Percentiles rank a stretch among this genome's conserved stretches.
phyloP scores from a whole-genome alignment of 148 eudicot species.

The Vaccinium vitisidaea region DNA sequence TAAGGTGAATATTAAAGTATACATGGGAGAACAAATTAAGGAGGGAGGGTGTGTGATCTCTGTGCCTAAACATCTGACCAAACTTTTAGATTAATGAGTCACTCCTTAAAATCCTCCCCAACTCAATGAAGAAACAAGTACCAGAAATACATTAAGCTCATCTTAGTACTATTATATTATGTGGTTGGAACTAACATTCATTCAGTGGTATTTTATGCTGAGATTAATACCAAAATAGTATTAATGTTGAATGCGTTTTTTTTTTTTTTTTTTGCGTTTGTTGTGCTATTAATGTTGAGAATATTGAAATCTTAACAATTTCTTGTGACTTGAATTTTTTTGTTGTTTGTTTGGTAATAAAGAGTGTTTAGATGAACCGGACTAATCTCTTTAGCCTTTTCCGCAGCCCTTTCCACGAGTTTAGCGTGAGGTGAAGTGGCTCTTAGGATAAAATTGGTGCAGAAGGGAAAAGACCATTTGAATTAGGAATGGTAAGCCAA shows the following conservation, averaged over 20 bases:
- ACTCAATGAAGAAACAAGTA: constrained; percentile 1
- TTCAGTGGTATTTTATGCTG: background rate
- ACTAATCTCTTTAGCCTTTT: too few relatives aligned
- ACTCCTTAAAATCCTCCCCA: constrained; percentile 20
- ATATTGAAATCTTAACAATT: background rate
- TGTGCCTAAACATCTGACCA: constrained; percentile 10
- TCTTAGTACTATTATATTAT: background rate
- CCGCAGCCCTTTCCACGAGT: too few relatives aligned
- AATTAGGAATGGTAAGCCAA: too few relatives aligned
- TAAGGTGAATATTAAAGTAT: constrained; percentile 26
- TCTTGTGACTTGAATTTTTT: too few relatives aligned
- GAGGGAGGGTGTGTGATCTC: constrained; percentile 20
- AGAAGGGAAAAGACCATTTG: too few relatives aligned
- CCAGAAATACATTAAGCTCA: background rate
- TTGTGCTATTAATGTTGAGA: background rate
- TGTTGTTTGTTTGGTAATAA: too few relatives aligned
- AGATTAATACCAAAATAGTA: background rate
- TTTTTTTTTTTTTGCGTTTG: background rate
- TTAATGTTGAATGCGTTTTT: background rate
- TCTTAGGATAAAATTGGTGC: too few relatives aligned
- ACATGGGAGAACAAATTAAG: constrained; percentile 14
- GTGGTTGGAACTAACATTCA: constrained; percentile 13
- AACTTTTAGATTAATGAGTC: constrained; percentile 29
- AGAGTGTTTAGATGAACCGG: too few relatives aligned
- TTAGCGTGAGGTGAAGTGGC: too few relatives aligned